Evolutionary conservation across 2,329 filamentous ascomycete species (phyloP).

Genomic region (Dendryphion nanum): DNA sequence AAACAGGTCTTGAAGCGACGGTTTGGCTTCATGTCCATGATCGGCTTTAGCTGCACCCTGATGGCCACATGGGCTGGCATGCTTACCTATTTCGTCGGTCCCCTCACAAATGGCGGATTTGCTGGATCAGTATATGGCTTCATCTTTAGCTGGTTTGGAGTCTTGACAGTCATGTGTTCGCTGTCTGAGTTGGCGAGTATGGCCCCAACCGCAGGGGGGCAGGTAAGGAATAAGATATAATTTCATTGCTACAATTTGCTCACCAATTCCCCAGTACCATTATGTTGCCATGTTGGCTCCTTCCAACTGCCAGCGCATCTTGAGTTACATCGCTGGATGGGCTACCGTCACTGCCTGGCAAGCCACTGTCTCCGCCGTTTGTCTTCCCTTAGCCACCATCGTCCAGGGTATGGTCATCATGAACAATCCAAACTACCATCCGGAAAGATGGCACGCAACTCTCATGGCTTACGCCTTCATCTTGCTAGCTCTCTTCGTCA

Average conservation of each 20-base stretch:
- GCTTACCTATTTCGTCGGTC: conserved; percentile 1
- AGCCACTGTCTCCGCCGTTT: conserved; percentile 27
- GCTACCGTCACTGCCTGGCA: conserved; percentile 43
- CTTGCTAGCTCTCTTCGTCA: conserved; percentile 41
- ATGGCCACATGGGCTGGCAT: conserved; percentile 5
- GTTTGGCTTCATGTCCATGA: conserved; percentile 7
- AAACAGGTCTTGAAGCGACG: conserved; percentile 2
- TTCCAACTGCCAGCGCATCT: not conserved
- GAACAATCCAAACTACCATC: conserved; percentile 37
- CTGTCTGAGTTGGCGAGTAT: not conserved
- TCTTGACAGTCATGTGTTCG: not conserved
- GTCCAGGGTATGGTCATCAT: conserved; percentile 37
- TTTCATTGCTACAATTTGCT: not conserved
- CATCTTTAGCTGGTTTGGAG: conserved; percentile 1
- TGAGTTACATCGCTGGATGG: conserved; percentile 34
- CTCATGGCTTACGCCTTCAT: conserved; percentile 48
- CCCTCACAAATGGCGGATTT: not conserved
- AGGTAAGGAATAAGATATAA: not conserved
- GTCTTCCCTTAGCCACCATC: conserved; percentile 24
- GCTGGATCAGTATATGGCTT: conserved; percentile 1
- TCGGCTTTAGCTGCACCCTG: conserved; percentile 4
- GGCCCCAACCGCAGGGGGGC: not conserved
- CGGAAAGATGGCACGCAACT: conserved; percentile 50
- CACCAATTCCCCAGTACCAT: not conserved
- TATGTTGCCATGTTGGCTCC: conserved; percentile 1